Base-by-base conservation (phyloP, 2,329 filamentous ascomycete genomes). In the Xylariaceae sp. region DNA sequence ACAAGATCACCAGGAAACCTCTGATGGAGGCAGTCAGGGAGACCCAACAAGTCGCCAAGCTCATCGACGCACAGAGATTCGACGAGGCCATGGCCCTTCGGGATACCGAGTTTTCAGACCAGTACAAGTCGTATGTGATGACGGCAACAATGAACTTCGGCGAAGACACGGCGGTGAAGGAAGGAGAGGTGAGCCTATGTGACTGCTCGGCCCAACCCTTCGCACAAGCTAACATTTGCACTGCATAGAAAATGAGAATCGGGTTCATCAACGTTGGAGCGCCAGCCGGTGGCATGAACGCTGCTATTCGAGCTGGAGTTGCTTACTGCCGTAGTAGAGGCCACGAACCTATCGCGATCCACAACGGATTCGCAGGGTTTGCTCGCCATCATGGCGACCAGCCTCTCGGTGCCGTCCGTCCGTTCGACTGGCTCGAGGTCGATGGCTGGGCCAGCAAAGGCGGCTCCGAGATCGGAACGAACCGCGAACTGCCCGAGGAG, bases 191-290 rank as follows among this genome's bases (percentile, higher is more conserved):
- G 57, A 46, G 74, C 63, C 17, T 4, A 13, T 23, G 14, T 5
- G 14, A 6, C 7, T 16, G 38, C 19, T 43, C 4, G 16, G 11
- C 3, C 6, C 18, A 11, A n/a, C n/a, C n/a, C n/a, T n/a, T n/a
- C n/a, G n/a, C n/a, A n/a, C n/a, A n/a, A n/a, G 12, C 36, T 35
- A 28, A 21, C 38, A 32, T 59, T 70, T 43, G 70, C 51, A 23
- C 5, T 27, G 26, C 26, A 6, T 48, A 89, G 85, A 80, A 83
- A 51, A 88, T 97, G 86, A 82, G 81, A 50, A 86, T 98, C 55
- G 92, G 88, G 34, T 95, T 98, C 57, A 87, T 98, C 64, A 94
- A 97, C 56, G 89, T 97, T 16, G 92, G 92, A 55, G 92, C 92
- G 9, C 92, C 92, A 6, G 92, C 92, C 19, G 92, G 92, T 63